phyloP scores from a whole-genome alignment of 805 yeast genomes.

The Yarrowia deformans region DNA sequence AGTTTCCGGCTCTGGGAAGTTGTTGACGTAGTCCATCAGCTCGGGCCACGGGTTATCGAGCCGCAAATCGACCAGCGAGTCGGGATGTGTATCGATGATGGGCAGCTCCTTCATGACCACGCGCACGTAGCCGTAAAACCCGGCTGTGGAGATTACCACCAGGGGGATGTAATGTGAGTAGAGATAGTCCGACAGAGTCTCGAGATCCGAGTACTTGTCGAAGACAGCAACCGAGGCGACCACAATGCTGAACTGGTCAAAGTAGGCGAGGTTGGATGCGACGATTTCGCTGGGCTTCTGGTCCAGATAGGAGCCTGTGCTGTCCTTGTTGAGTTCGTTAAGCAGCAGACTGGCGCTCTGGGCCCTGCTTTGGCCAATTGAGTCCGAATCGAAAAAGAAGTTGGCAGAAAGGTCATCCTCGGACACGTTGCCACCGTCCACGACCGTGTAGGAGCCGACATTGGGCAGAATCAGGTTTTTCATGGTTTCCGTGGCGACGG shows the following conservation, averaged over 20 bases:
- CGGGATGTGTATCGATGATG: constrained; percentile 79
- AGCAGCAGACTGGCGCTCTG: constrained; percentile 54
- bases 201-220: constrained; percentile 43
- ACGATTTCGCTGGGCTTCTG: constrained; percentile 6
- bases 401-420: constrained; percentile 61
- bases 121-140: constrained; percentile 70
- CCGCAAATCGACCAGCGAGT: constrained; percentile 67
- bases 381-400: constrained; percentile 62
- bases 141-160: constrained; percentile 59
- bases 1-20: constrained; percentile 55
- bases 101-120: constrained; percentile 64
- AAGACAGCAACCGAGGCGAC: constrained; percentile 54
- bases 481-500: constrained; percentile 66
- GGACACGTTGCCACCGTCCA: constrained; percentile 57
- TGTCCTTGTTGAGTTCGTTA: constrained; percentile 68
- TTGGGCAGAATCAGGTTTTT: constrained; percentile 84
- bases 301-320: constrained; percentile 50
- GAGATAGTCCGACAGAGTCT: constrained; percentile 51
- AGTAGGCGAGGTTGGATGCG: constrained; percentile 47
- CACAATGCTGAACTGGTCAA: constrained; percentile 61
- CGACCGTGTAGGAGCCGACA: constrained; percentile 67
- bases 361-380: constrained; percentile 56
- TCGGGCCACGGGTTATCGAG: constrained; percentile 77
- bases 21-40: constrained; percentile 58
- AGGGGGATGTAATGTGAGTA: constrained; percentile 62